A percentile compares a stretch with the other conserved stretches of the same genome.
These are phyloP conservation scores for Suillus subalutaceus DNA, from an alignment of 768 basidiomycete genomes.

Conservation along the genomic window DNA sequence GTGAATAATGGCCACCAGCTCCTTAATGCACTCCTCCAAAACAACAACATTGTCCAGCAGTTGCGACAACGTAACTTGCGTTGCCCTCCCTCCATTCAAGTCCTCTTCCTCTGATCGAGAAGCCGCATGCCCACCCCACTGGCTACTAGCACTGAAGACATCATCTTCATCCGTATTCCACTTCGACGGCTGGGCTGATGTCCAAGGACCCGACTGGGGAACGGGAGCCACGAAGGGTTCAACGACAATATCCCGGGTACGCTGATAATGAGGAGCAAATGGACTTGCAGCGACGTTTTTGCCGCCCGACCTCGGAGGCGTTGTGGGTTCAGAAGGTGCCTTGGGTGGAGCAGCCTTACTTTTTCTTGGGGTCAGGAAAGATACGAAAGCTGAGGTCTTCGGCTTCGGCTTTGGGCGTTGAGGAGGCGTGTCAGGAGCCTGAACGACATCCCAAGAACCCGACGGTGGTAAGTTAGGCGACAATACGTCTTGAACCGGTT, in stretches of 20 bases:
- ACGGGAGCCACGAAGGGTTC: slow-evolving; percentile 68
- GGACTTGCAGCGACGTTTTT: slow-evolving; percentile 67
- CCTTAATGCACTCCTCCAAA: slow-evolving; percentile 94
- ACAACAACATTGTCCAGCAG: slow-evolving; percentile 94
- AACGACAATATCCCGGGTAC: slow-evolving; percentile 70
- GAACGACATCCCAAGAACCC: slow-evolving; percentile 29
- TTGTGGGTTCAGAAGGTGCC: slow-evolving; percentile 43
- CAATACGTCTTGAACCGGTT: slow-evolving; percentile 46
- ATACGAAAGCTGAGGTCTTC: slow-evolving; percentile 65
- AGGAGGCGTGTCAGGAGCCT: slow-evolving; percentile 34
- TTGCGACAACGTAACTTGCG: slow-evolving; percentile 73
- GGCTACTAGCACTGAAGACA: slow-evolving; percentile 56
- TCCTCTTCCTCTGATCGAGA: slow-evolving; percentile 24
- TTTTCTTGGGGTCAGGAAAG: slow-evolving; percentile 81
- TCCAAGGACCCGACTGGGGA: slow-evolving; percentile 67
- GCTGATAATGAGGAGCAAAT: slow-evolving; percentile 83
- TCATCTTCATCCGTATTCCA: slow-evolving; percentile 73
- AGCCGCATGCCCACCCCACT: slow-evolving; percentile 42
- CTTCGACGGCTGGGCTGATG: slow-evolving; percentile 48
- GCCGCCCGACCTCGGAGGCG: slow-evolving; percentile 44
- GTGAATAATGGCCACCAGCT: slow-evolving; percentile 83
- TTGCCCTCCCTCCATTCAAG: slow-evolving; percentile 36
- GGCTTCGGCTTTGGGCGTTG: slow-evolving; percentile 51
- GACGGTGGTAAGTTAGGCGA: slow-evolving; percentile 36
- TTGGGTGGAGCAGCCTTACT: slow-evolving; percentile 45